Conservation (phyloP, 139 green algal genomes). For the Picochlorum sp. region DNA sequence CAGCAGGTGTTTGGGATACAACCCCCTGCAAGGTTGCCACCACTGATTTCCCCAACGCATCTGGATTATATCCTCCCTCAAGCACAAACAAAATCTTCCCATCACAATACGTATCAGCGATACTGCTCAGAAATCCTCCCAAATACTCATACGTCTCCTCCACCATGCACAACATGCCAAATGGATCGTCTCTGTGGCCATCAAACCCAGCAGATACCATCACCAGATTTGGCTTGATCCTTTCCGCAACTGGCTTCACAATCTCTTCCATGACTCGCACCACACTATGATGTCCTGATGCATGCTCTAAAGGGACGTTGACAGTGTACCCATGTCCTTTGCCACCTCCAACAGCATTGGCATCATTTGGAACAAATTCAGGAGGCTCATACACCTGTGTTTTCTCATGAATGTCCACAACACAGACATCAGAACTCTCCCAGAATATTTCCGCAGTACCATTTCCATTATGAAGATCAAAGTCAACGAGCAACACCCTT, state of each 20-base stretch:
- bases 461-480: slow-evolving; percentile 19
- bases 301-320: slow-evolving; percentile 6
- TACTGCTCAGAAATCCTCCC: not conserved
- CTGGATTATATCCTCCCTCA: slow-evolving; percentile 23
- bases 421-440: not conserved
- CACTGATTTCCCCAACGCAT: slow-evolving; percentile 21
- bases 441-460: slow-evolving; percentile 4
- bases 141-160: slow-evolving; percentile 4
- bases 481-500: slow-evolving; percentile 4
- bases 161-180: not conserved
- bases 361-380: not conserved
- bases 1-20: too few relatives aligned
- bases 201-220: slow-evolving; percentile 8
- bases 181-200: slow-evolving; percentile 4
- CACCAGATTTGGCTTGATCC: slow-evolving; percentile 7
- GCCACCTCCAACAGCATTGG: slow-evolving; percentile 1
- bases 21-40: not conserved
- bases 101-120: slow-evolving; percentile 1
- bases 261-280: not conserved
- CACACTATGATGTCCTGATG: slow-evolving; percentile 2
- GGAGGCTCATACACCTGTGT: slow-evolving; percentile 5
- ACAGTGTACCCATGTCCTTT: not conserved
- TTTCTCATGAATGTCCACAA: slow-evolving; percentile 10
- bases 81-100: slow-evolving; percentile 22
- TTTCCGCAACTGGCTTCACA: not conserved